phyloP scores from a whole-genome alignment of 139 green algal genomes.

The Tetratostichococcus sp. region DNA sequence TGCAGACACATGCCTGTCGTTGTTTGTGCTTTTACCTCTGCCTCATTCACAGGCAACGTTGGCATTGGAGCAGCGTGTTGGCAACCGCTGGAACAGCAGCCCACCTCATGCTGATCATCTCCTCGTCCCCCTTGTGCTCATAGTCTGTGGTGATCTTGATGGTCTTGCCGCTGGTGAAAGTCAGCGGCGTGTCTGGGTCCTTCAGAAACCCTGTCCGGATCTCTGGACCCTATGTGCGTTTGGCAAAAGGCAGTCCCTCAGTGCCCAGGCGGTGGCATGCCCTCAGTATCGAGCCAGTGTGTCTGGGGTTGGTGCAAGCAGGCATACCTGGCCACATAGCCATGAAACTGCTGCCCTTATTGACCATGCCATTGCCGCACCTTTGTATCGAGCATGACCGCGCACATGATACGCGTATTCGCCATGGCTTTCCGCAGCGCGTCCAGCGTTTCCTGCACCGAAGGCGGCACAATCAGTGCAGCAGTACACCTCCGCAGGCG shows the following conservation, averaged over 20 bases:
- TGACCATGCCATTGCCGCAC: too few species aligned
- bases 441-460: constrained; percentile 84
- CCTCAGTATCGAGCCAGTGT: too few species aligned
- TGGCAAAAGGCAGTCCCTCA: too few species aligned
- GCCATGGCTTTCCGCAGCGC: constrained; percentile 77
- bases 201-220: constrained; percentile 95
- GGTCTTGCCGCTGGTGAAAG: constrained; percentile 69
- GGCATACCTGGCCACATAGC: too few species aligned
- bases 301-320: too few species aligned
- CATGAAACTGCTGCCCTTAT: too few species aligned
- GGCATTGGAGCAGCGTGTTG: too few species aligned
- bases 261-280: too few species aligned
- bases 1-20: not conserved
- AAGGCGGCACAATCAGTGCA: too few species aligned
- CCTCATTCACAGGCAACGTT: too few species aligned
- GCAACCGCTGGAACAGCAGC: not conserved
- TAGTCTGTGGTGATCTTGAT: constrained; percentile 96
- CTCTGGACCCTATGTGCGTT: constrained; percentile 90
- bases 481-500: too few species aligned
- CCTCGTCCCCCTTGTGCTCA: constrained; percentile 62
- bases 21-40: too few species aligned
- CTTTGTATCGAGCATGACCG: constrained; percentile 99
- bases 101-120: constrained; percentile 82
- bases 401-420: constrained; percentile 94
- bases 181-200: constrained; percentile 73